Conservation (phyloP, 108 stramenopile species). For the Nitzschia palea region DNA sequence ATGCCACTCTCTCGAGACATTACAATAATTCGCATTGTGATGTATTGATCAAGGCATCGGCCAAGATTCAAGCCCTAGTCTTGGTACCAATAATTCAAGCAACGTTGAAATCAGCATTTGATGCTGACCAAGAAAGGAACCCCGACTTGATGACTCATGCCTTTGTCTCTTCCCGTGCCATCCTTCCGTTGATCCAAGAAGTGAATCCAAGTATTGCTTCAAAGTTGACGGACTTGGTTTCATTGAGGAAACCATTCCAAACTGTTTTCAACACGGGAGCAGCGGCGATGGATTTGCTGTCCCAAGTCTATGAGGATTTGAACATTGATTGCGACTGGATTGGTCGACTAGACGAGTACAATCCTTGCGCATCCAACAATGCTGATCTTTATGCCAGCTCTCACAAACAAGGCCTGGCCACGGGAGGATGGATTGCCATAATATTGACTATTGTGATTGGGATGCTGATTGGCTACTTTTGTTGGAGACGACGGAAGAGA, state of each 20-base stretch:
- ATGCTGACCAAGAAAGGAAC: constrained; percentile 16
- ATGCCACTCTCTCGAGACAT: not conserved
- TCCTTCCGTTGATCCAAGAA: constrained; percentile 46
- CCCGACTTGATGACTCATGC: constrained; percentile 47
- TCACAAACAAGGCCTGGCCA: too few relatives aligned
- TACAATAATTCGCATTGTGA: too few relatives aligned
- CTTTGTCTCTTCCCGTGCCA: constrained; percentile 22
- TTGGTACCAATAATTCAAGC: constrained; percentile 64
- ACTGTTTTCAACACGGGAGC: not conserved
- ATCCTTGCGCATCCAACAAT: constrained; percentile 3
- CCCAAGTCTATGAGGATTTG: constrained; percentile 3
- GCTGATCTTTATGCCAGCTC: too few relatives aligned
- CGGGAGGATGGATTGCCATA: too few relatives aligned
- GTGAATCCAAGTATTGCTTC: constrained; percentile 42
- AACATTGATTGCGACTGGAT: constrained; percentile 35
- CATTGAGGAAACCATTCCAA: not conserved
- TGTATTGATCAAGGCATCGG: constrained; percentile 35
- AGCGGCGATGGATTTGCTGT: constrained; percentile 11
- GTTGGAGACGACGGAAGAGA: too few relatives aligned
- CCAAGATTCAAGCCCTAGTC: constrained; percentile 48
- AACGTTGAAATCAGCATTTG: constrained; percentile 28
- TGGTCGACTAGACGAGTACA: constrained; percentile 1
- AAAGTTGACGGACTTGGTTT: constrained; percentile 17
- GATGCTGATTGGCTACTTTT: too few relatives aligned
- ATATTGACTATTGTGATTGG: too few relatives aligned